Base-by-base conservation (phyloP, 108 stramenopile genomes). In the Aurantiochytrium sp. region DNA sequence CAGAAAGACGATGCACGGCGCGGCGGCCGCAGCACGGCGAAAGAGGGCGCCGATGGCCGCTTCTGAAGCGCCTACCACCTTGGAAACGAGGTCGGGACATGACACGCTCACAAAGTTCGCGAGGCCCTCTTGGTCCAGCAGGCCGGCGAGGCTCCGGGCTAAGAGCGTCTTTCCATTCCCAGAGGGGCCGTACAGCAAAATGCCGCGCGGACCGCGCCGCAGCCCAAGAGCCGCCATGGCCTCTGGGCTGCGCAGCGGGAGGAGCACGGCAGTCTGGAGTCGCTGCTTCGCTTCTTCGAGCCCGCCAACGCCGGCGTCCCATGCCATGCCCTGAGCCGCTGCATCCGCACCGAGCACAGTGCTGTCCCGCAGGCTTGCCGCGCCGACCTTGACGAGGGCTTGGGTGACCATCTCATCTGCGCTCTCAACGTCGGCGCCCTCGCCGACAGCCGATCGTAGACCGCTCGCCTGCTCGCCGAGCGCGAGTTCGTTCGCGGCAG, bases 81-180 rank as follows among this genome's bases (percentile, higher is more conserved):
- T 81, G 73, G 73, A 81, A 6, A 81, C 73, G 24, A 81, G 45
- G 19, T 81, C 73, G 6, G 42, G 73, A 24, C 73, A 81, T 19
- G 39, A 48, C 0, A 81, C 73, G n/a, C 24, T 27, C 10, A 81
- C 24, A 17, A 48, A 41, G 24, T 81, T 81, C 3, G 42, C 73
- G 6, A 48, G 12, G 17, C 73, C 73, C 12, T 41, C 39, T 42
- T 81, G 39, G 24, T 81, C 73, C 1, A 81, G 17, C 73, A 48
- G 3, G 3, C 30, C 45, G 0, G 99, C 99, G 3, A 98, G 97
- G 8, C 98, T 97, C 90, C 98, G 97, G 54, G 99, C 99, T 95
- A 99, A 96, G 97, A 99, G 97, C 27, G 99, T 99, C 90, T 99
- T 99, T 32, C 98, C 98, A 52, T 97, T 96, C 0, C 93, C 93